Conservation (phyloP, 2,329 filamentous ascomycete genomes). For the Eurotiales sp. region DNA sequence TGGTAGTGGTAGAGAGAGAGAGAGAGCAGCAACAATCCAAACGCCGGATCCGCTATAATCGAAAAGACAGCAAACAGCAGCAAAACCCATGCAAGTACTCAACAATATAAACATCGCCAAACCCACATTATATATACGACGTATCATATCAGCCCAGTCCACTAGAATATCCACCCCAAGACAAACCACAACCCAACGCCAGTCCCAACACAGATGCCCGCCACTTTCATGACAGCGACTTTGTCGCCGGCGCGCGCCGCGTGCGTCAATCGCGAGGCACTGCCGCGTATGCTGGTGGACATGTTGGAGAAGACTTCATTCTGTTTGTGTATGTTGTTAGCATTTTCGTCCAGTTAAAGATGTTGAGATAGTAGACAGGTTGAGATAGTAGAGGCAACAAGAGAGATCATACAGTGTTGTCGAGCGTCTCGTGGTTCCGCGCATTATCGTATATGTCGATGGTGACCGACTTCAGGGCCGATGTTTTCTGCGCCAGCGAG, state of each 20-base stretch:
- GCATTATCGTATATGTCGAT: conserved; percentile 98
- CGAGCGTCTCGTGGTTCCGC: conserved; percentile 79
- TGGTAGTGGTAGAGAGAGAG: too few relatives aligned
- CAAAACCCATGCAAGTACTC: too few relatives aligned
- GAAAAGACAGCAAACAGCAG: too few relatives aligned
- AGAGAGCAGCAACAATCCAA: too few relatives aligned
- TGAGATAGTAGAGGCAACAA: background rate
- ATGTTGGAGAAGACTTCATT: conserved; percentile 90
- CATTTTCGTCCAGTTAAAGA: background rate
- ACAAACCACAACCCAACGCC: conserved; percentile 76
- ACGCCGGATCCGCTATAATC: too few relatives aligned
- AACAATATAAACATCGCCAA: too few relatives aligned
- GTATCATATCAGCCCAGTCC: background rate
- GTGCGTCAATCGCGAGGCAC: conserved; percentile 72
- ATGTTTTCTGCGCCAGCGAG: conserved; percentile 86
- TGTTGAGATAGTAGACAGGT: background rate
- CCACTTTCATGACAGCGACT: conserved; percentile 83
- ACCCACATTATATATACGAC: background rate
- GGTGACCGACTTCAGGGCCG: conserved; percentile 86
- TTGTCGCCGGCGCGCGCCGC: conserved; percentile 93
- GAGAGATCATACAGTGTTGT: conserved; percentile 66
- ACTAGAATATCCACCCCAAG: conserved; percentile 53
- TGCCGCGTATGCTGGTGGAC: conserved; percentile 76
- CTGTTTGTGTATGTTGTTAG: conserved; percentile 42
- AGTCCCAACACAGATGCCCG: conserved; percentile 71